A percentile compares a stretch with the other conserved stretches of the same genome.
These are phyloP conservation scores for Helicocarpus griseus DNA, from an alignment of 2,329 filamentous ascomycete genomes.

Conservation along the genomic window DNA sequence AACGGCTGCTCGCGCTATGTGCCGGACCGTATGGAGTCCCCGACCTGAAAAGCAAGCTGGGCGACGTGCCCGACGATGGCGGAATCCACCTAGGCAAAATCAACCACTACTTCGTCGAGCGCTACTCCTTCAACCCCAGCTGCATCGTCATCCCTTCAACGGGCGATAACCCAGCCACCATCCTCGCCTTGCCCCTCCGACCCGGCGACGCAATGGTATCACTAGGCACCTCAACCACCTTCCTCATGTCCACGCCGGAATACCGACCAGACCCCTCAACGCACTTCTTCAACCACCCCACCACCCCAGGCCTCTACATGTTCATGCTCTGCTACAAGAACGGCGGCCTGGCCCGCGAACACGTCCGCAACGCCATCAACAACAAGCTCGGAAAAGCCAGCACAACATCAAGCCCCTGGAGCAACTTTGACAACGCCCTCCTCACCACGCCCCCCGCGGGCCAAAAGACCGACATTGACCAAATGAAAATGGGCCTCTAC, in stretches of 20 bases:
- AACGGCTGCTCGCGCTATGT: conserved; percentile 63
- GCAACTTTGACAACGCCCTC: conserved; percentile 66
- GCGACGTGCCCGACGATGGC: conserved; percentile 68
- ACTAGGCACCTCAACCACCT: conserved; percentile 89
- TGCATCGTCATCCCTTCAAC: conserved; percentile 81
- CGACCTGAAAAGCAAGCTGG: conserved; percentile 67
- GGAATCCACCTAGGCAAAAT: conserved; percentile 68
- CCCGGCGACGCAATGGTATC: conserved; percentile 90
- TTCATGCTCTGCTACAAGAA: conserved; percentile 99
- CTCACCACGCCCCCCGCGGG: conserved; percentile 60
- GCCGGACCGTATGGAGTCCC: conserved; percentile 55
- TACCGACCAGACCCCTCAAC: conserved; percentile 86
- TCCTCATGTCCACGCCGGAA: conserved; percentile 90
- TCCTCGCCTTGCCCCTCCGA: conserved; percentile 77
- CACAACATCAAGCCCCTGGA: conserved; percentile 52
- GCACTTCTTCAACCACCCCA: conserved; percentile 98
- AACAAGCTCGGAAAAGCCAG: conserved; percentile 29
- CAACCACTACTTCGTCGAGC: conserved; percentile 65
- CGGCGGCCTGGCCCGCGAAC: conserved; percentile 83
- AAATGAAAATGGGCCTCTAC: conserved; percentile 83
- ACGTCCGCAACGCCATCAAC: conserved; percentile 73
- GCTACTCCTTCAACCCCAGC: conserved; percentile 65
- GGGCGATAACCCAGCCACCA: conserved; percentile 92
- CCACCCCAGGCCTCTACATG: conserved; percentile 87
- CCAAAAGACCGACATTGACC: conserved; percentile 43